Evolutionary conservation across 257 asterid genomes (phyloP).

Genomic region (Fraxinus cuspidata): DNA sequence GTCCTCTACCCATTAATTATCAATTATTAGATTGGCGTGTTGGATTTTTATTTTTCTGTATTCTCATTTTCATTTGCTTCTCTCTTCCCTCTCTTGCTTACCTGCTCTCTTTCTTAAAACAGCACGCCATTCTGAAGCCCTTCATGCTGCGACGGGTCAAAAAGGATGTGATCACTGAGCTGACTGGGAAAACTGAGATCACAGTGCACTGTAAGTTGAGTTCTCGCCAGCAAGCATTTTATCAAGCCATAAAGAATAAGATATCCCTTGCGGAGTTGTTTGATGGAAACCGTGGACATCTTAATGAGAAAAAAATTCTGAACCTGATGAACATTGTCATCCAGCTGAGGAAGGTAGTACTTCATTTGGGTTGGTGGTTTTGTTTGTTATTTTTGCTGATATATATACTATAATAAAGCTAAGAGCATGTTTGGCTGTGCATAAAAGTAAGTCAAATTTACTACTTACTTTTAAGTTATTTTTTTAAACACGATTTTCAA

Average conservation of each 20-base stretch:
- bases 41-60: constrained; percentile 2
- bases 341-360: constrained; percentile 92
- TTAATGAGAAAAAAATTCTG: constrained; percentile 84
- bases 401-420: not conserved
- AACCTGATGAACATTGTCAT: constrained; percentile 98
- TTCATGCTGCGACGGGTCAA: constrained; percentile 97
- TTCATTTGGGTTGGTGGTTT: constrained; percentile 13
- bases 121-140: constrained; percentile 99
- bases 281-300: constrained; percentile 93
- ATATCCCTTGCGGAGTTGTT: constrained; percentile 93
- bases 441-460: not conserved
- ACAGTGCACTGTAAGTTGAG: constrained; percentile 90
- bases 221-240: constrained; percentile 93
- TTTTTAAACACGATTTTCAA: not conserved
- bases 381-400: constrained; percentile 12
- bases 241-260: constrained; percentile 96
- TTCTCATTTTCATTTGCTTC: constrained; percentile 23
- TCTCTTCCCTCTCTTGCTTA: constrained; percentile 1
- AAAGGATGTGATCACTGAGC: constrained; percentile 91
- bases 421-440: not conserved
- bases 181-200: constrained; percentile 89
- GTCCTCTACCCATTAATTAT: constrained; percentile 6
- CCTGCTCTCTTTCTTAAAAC: constrained; percentile 33
- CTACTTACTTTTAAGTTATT: not conserved
- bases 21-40: constrained; percentile 12